Percentiles rank a stretch among this genome's conserved stretches.
These are phyloP conservation scores for Candida coleopterorum DNA, from an alignment of 805 yeast species.

Conservation along the genomic window DNA sequence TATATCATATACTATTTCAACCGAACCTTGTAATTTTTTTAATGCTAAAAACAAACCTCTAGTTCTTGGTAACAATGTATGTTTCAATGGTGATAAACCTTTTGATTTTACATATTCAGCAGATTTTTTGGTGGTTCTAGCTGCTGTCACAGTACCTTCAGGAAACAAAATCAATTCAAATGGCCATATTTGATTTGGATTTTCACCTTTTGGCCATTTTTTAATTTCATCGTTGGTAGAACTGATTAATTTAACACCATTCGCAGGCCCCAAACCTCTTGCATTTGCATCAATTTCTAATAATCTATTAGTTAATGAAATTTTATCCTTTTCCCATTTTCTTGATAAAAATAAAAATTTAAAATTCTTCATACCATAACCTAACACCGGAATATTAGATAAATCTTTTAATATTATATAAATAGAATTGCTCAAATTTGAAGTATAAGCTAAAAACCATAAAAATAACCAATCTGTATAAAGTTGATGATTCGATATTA, in stretches of 20 bases:
- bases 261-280: constrained; percentile 50
- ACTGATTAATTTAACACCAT: constrained; percentile 32
- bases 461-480: constrained; percentile 90
- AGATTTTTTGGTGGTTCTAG: constrained; percentile 56
- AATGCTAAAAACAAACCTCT: constrained; percentile 74
- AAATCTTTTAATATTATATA: constrained; percentile 78
- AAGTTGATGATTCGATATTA: constrained; percentile 89
- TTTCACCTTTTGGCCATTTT: constrained; percentile 26
- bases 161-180: constrained; percentile 79
- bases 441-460: constrained; percentile 81
- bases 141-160: constrained; percentile 87
- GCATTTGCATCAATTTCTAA: constrained; percentile 56
- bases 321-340: constrained; percentile 78
- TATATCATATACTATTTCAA: constrained; percentile 67
- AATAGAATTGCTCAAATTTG: constrained; percentile 58
- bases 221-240: constrained; percentile 21
- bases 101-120: constrained; percentile 51
- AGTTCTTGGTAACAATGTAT: constrained; percentile 75
- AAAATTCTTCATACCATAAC: constrained; percentile 79
- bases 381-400: constrained; percentile 69
- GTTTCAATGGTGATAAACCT: constrained; percentile 45
- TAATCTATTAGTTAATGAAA: constrained; percentile 51
- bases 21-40: constrained; percentile 47
- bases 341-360: constrained; percentile 77
- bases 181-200: constrained; percentile 25